Percentiles rank a stretch among this genome's conserved stretches.
Evolutionary conservation across 2,329 filamentous ascomycete genomes (phyloP).

Genomic region (Cladosporium sp.): DNA sequence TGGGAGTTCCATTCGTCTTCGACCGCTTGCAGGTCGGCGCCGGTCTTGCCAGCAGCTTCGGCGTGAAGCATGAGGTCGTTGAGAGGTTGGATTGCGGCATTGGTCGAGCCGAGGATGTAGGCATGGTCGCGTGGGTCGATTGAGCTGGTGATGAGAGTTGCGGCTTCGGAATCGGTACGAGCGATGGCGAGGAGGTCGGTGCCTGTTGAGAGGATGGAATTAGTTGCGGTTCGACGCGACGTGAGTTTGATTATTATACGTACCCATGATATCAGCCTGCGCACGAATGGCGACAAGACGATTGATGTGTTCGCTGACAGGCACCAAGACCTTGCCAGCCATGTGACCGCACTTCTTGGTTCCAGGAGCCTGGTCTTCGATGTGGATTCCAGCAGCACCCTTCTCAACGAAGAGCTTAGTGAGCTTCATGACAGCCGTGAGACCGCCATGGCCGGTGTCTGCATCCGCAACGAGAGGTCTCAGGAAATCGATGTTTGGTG

Average conservation of each 20-base stretch:
- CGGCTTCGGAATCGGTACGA: conserved; percentile 94
- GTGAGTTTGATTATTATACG: conserved; percentile 10
- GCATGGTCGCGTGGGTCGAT: conserved; percentile 93
- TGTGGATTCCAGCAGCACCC: conserved; percentile 95
- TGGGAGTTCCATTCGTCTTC: conserved; percentile 83
- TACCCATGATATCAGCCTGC: conserved; percentile 97
- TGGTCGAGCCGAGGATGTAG: conserved; percentile 88
- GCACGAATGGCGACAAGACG: conserved; percentile 92
- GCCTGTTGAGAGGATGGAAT: conserved; percentile 41
- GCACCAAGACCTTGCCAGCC: conserved; percentile 96
- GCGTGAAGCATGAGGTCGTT: conserved; percentile 88
- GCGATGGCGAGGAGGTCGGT: conserved; percentile 85
- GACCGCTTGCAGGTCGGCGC: conserved; percentile 77
- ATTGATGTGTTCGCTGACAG: conserved; percentile 97
- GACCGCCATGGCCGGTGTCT: conserved; percentile 92
- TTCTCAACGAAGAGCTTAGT: conserved; percentile 97
- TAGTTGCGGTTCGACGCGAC: not conserved
- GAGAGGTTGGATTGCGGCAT: conserved; percentile 76
- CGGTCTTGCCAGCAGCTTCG: conserved; percentile 75
- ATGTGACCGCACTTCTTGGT: conserved; percentile 99
- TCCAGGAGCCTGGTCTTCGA: conserved; percentile 95
- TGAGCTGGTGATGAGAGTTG: conserved; percentile 92
- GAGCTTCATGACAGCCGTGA: conserved; percentile 99
- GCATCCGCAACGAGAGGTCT: conserved; percentile 95
- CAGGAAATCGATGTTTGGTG: conserved; percentile 86